These are phyloP conservation scores for Gossypium gossypioides DNA, from an alignment of 441 rosid species.

Conservation along the genomic window DNA sequence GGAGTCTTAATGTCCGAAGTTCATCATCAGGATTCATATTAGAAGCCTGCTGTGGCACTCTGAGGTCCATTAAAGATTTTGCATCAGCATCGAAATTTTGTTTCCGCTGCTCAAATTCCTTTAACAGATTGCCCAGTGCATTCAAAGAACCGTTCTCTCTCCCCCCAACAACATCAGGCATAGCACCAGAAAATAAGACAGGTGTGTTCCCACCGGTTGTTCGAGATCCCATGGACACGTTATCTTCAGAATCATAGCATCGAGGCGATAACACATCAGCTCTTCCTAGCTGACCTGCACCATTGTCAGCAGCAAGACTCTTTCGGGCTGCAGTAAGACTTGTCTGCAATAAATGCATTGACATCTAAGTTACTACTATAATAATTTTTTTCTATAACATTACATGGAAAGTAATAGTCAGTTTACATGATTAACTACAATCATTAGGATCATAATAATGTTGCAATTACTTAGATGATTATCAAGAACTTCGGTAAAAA, in stretches of 20 bases:
- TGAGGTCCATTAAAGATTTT: conserved; percentile 41
- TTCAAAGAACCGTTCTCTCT: conserved; percentile 47
- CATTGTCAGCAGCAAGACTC: conserved; percentile 50
- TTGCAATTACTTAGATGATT: neutral
- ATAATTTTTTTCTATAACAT: neutral
- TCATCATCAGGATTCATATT: conserved; percentile 49
- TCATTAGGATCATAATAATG: neutral
- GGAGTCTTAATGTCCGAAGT: conserved; percentile 49
- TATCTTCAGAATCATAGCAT: conserved; percentile 64
- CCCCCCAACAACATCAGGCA: conserved; percentile 37
- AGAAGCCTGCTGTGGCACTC: conserved; percentile 27
- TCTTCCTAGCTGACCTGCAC: conserved; percentile 41
- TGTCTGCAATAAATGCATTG: conserved; percentile 34
- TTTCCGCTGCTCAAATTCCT: conserved; percentile 69
- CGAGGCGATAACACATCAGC: conserved; percentile 47
- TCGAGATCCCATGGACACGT: conserved; percentile 38
- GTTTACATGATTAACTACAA: neutral
- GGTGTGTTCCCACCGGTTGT: conserved; percentile 66
- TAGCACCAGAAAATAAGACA: conserved; percentile 28
- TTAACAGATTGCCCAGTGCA: conserved; percentile 46
- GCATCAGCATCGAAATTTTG: conserved; percentile 62
- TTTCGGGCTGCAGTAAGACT: conserved; percentile 79
- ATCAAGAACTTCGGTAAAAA: neutral
- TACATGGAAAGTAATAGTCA: neutral
- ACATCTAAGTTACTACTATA: neutral